Conservation (phyloP, 192 early-diverging fungal species). For the Backusella psychrophila region DNA sequence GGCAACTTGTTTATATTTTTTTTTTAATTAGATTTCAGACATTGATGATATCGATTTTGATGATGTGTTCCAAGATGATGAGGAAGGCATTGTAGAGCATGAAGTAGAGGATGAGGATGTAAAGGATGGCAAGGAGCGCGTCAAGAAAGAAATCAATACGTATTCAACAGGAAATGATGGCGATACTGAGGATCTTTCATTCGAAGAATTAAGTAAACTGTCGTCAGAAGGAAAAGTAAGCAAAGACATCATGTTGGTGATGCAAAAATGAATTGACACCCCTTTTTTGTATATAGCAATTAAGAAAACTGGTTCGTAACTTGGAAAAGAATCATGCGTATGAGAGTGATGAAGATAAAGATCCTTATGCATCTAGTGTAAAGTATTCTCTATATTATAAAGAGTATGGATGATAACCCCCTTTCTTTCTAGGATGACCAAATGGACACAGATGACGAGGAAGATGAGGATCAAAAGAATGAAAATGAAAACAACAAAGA, state of each 20-base stretch:
- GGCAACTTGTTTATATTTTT: neutral
- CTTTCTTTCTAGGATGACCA: neutral
- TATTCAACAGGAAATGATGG: constrained; percentile 29
- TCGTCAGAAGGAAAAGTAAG: constrained; percentile 37
- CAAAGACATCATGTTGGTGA: too few relatives aligned
- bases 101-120: constrained; percentile 67
- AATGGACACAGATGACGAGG: constrained; percentile 14
- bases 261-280: neutral
- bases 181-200: constrained; percentile 39
- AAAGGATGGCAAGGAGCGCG: constrained; percentile 45
- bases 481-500: constrained; percentile 15
- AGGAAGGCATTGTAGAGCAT: constrained; percentile 69
- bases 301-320: constrained; percentile 65
- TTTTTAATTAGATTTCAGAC: constrained; percentile 38
- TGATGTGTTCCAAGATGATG: constrained; percentile 80
- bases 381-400: neutral
- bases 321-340: constrained; percentile 61
- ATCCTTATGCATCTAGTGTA: constrained; percentile 56
- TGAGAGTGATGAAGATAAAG: constrained; percentile 57
- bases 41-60: constrained; percentile 78
- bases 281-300: constrained; percentile 37
- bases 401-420: too few relatives aligned
- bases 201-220: constrained; percentile 23
- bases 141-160: constrained; percentile 44
- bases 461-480: constrained; percentile 20